phyloP scores from a whole-genome alignment of 2,329 filamentous ascomycete species.

The Plectosphaerella sp. region DNA sequence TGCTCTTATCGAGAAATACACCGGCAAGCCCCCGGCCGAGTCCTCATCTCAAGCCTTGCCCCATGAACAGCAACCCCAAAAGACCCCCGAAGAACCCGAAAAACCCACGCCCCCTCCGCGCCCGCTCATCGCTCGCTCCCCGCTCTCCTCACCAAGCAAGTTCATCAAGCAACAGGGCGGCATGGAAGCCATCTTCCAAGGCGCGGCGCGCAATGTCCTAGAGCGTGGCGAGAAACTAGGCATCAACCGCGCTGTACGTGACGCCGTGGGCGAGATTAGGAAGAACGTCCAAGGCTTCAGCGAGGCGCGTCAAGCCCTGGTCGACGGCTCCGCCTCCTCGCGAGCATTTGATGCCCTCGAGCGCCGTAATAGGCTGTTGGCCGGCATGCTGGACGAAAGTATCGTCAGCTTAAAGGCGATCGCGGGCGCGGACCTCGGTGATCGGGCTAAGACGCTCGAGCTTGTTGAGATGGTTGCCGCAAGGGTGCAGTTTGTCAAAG shows the following conservation, averaged over 20 bases:
- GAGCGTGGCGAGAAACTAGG: slow-evolving; percentile 72
- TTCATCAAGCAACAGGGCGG: slow-evolving; percentile 53
- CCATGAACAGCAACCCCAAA: slow-evolving; percentile 12
- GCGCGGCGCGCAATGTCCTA: slow-evolving; percentile 70
- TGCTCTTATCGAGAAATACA: slow-evolving; percentile 67
- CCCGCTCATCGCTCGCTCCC: slow-evolving; percentile 36
- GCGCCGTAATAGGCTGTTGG: slow-evolving; percentile 61
- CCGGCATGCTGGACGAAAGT: slow-evolving; percentile 63
- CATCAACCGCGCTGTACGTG: slow-evolving; percentile 76
- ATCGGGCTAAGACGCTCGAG: slow-evolving; percentile 45
- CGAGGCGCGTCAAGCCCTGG: slow-evolving; percentile 37
- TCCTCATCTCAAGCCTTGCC: slow-evolving; percentile 9
- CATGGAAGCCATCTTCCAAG: slow-evolving; percentile 69
- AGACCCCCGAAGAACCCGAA: slow-evolving; percentile 7
- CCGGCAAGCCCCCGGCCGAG: slow-evolving; percentile 44
- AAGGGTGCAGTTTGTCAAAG: slow-evolving; percentile 62
- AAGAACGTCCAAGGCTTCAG: slow-evolving; percentile 70
- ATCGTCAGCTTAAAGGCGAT: slow-evolving; percentile 59
- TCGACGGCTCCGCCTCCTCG: slow-evolving; percentile 16
- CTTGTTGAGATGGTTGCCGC: slow-evolving; percentile 55
- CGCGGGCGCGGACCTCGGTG: slow-evolving; percentile 44
- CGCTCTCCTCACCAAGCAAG: slow-evolving; percentile 40
- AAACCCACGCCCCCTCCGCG: slow-evolving; percentile 28
- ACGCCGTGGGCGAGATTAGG: slow-evolving; percentile 73
- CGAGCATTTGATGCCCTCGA: slow-evolving; percentile 49